Conservation (phyloP, 1,284 basidiomycete species). For the Baeospora myosura region DNA sequence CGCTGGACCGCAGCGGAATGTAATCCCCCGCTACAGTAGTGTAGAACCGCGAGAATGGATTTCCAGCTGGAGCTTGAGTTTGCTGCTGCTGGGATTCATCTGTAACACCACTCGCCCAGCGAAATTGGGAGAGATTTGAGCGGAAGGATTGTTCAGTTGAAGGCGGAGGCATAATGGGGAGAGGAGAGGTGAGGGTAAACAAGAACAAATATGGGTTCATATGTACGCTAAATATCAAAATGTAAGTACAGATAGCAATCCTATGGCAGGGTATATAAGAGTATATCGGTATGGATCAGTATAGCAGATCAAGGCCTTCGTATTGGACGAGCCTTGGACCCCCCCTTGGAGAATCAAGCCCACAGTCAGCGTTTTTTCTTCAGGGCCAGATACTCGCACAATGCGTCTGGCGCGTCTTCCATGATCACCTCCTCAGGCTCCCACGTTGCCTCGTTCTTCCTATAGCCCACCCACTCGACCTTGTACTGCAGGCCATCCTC, state of each 20-base stretch:
- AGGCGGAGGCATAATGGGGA: constrained; percentile 1
- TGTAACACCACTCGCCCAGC: constrained; percentile 73
- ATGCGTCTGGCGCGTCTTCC: constrained; percentile 38
- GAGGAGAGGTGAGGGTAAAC: background rate
- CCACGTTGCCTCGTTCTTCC: constrained; percentile 54
- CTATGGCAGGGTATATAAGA: no score
- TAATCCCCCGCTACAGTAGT: constrained; percentile 74
- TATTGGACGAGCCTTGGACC: no score
- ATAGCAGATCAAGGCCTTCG: no score
- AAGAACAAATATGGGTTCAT: background rate
- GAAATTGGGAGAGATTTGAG: constrained; percentile 69
- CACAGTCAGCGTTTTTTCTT: no score
- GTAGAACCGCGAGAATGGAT: constrained; percentile 71
- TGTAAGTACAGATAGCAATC: no score
- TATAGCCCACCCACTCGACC: constrained; percentile 58
- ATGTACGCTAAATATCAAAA: no score
- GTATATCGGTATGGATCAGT: no score
- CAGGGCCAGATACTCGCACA: no score
- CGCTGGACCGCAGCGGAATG: constrained; percentile 79
- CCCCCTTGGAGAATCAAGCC: no score
- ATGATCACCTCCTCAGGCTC: constrained; percentile 41
- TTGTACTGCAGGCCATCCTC: constrained; percentile 35
- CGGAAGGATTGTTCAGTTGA: constrained; percentile 58
- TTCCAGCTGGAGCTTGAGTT: constrained; percentile 26
- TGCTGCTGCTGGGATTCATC: constrained; percentile 58